phyloP scores from a whole-genome alignment of 352 stramenopile genomes.

The Globisporangium megalacanthum region DNA sequence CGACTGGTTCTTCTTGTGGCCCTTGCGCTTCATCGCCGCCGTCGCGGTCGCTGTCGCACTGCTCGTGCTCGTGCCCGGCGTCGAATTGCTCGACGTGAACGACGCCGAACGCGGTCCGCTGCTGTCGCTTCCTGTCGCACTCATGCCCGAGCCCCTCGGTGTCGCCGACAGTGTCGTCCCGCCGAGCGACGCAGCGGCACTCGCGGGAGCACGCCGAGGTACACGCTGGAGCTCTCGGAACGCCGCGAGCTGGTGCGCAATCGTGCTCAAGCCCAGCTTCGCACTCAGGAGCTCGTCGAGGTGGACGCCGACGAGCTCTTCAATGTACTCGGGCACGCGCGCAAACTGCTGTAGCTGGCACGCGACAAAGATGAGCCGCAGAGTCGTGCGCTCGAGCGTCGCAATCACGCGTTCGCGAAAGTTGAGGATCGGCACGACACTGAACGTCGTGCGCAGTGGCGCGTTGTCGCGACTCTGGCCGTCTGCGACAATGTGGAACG shows the following conservation, averaged over 20 bases:
- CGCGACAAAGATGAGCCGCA: constrained; percentile 63
- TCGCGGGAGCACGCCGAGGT: constrained; percentile 3
- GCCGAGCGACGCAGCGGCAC: neutral
- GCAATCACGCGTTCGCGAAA: constrained; percentile 76
- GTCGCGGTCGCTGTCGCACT: constrained; percentile 15
- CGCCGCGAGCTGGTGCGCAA: constrained; percentile 62
- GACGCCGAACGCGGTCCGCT: constrained; percentile 9
- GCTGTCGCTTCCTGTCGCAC: constrained; percentile 3
- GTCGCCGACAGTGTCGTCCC: constrained; percentile 4
- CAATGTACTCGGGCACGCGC: constrained; percentile 66
- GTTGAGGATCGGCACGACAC: constrained; percentile 74
- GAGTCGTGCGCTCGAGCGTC: constrained; percentile 55
- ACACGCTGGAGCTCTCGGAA: constrained; percentile 55
- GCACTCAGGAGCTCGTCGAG: constrained; percentile 75
- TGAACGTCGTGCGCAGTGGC: constrained; percentile 27
- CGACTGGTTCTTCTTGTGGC: constrained; percentile 86
- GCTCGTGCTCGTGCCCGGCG: constrained; percentile 2
- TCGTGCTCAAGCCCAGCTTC: constrained; percentile 63
- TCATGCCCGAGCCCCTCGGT: constrained; percentile 5
- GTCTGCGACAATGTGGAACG: constrained; percentile 39
- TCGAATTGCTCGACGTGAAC: constrained; percentile 16
- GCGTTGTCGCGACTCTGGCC: constrained; percentile 3
- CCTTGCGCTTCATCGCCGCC: constrained; percentile 47
- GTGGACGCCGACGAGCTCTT: constrained; percentile 57
- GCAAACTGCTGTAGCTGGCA: constrained; percentile 81